Evolutionary conservation across 1,284 basidiomycete species (phyloP), one percentile per base, ranked within the genome.

Genomic region (Kwoniella shivajii): DNA sequence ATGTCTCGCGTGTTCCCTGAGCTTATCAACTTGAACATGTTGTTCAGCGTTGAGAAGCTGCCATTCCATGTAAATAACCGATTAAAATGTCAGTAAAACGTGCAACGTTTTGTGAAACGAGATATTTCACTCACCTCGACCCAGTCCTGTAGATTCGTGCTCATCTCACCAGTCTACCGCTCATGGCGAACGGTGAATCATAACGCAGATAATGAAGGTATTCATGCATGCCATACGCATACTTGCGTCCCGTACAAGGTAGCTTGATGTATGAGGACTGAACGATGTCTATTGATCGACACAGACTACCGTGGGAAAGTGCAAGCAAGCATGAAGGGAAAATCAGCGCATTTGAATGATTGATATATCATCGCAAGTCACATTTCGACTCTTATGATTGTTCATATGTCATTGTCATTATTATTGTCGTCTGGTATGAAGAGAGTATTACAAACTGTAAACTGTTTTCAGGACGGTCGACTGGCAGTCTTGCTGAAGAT

Each of bases 11-110:
- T 69, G 61, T 57, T 78, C 76, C 6, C 65, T 55, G 22, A 78
- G 60, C 63, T 76, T 74, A 57, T 69, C 69, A 14, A 73, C 64
- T 38, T 70, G 70, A 4, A 77, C 71, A 59, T 75, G 69, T 54
- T 78, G 76, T 56, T 76, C 76, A 27, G 74, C 74, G 34, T 73
- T 74, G 22, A 78, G 60, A 18, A 78, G 67, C 69, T 77, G 57
- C 18, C 7, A 44, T 14, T 22, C 26, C 9, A 16, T 7, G 9
- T 24, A 11, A 42, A 20, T 42, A 16, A 42, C 6, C 13, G 29
- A 31, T 46, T 24, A 31, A n/a, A 13, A 6, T 10, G 4, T 20
- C 30, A 18, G 29, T 10, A 9, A 13, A 18, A 24, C 10, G 24
- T 13, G 7, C n/a, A 27, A 3, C n/a, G 11, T 6, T 16, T 13